phyloP scores from a whole-genome alignment of 164 flowering plant species.

The Vitis rotundifolia region DNA sequence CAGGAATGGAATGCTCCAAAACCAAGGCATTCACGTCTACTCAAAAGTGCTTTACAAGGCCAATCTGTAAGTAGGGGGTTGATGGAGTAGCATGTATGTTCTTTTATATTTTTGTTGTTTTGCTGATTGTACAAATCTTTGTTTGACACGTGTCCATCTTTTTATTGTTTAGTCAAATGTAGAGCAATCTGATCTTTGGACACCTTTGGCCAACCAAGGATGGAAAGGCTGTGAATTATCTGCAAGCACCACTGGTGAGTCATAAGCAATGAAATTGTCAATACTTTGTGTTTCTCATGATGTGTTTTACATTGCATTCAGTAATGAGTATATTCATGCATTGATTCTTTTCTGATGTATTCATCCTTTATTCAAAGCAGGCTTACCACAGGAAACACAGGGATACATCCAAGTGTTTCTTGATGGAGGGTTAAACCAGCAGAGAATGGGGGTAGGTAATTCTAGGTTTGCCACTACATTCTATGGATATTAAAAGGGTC shows the following conservation, averaged over 20 bases:
- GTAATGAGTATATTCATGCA: not conserved
- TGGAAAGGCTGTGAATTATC: conserved; percentile 63
- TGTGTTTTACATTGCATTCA: not conserved
- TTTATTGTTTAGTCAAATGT: conserved; percentile 40
- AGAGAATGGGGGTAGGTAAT: conserved; percentile 92
- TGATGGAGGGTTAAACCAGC: conserved; percentile 98
- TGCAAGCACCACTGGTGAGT: conserved; percentile 49
- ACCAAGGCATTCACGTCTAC: conserved; percentile 68
- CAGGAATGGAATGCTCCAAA: conserved; percentile 87
- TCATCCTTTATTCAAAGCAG: conserved; percentile 30
- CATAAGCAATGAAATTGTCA: not conserved
- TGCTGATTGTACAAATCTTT: not conserved
- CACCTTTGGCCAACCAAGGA: conserved; percentile 70
- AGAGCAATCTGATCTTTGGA: conserved; percentile 70
- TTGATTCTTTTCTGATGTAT: not conserved
- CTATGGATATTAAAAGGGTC: not conserved
- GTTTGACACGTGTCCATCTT: conserved; percentile 4
- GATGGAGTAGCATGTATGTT: not conserved
- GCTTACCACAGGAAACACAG: conserved; percentile 53
- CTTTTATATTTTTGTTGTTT: not conserved
- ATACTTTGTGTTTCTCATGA: not conserved
- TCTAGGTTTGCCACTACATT: not conserved
- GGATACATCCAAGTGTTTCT: conserved; percentile 94
- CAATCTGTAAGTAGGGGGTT: conserved; percentile 48
- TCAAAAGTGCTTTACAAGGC: conserved; percentile 71